phyloP scores from a whole-genome alignment of 2,329 filamentous ascomycete species.

The Xylaria sp. region DNA sequence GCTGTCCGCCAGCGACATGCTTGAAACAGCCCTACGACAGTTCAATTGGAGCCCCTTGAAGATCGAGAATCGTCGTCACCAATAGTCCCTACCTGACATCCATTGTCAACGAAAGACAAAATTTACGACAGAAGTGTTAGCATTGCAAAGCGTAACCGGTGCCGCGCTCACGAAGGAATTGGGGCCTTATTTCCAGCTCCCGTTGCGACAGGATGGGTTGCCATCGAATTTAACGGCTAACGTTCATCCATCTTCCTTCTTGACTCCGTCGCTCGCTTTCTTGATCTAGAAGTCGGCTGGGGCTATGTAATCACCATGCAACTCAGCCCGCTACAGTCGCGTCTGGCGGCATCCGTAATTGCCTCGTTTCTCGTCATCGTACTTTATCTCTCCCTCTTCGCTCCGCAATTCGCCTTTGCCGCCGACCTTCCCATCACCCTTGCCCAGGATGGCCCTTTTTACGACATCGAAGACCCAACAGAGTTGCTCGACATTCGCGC shows the following conservation, averaged over 20 bases:
- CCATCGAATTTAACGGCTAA: slow-evolving; percentile 26
- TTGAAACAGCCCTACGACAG: slow-evolving; percentile 34
- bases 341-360: slow-evolving; percentile 73
- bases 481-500: slow-evolving; percentile 42
- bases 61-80: slow-evolving; percentile 21
- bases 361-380: slow-evolving; percentile 69
- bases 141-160: neutral
- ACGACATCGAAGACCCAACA: slow-evolving; percentile 37
- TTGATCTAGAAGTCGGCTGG: slow-evolving; percentile 49
- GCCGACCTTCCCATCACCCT: slow-evolving; percentile 56
- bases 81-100: neutral
- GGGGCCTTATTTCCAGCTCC: slow-evolving; percentile 7
- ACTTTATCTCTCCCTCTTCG: slow-evolving; percentile 70
- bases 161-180: neutral
- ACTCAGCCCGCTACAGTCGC: slow-evolving; percentile 76
- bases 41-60: slow-evolving; percentile 30
- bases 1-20: slow-evolving; percentile 11
- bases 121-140: slow-evolving; percentile 9
- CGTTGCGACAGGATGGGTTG: slow-evolving; percentile 36
- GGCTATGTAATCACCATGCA: slow-evolving; percentile 63
- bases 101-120: neutral
- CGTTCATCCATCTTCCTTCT: slow-evolving; percentile 22
- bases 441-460: slow-evolving; percentile 37
- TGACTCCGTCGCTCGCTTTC: slow-evolving; percentile 35
- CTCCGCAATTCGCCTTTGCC: slow-evolving; percentile 71